Evolutionary conservation across 2,329 filamentous ascomycete genomes (phyloP).

Genomic region (Dryadomyces quercus-mongolicae): DNA sequence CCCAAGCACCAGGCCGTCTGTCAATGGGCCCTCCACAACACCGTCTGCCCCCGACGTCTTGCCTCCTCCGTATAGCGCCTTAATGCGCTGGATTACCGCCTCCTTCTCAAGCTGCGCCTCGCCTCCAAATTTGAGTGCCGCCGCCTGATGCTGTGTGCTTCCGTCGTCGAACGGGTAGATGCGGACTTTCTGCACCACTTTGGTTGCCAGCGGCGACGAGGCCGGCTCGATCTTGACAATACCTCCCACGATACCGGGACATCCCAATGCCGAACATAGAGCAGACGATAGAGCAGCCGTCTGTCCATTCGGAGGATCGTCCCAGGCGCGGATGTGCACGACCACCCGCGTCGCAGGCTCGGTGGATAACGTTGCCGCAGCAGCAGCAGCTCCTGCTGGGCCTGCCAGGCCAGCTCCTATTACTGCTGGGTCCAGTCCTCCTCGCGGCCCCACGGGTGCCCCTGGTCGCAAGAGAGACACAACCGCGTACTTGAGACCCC

Average conservation of each 20-base stretch:
- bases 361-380: constrained; percentile 10
- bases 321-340: constrained; percentile 66
- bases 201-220: constrained; percentile 51
- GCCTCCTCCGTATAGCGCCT: constrained; percentile 54
- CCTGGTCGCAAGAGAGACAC: constrained; percentile 83
- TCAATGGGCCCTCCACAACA: constrained; percentile 72
- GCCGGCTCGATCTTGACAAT: constrained; percentile 81
- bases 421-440: background rate
- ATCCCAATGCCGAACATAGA: constrained; percentile 63
- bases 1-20: constrained; percentile 72
- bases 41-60: constrained; percentile 15
- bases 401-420: constrained; percentile 47
- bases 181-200: constrained; percentile 45
- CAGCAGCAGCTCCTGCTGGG: constrained; percentile 17
- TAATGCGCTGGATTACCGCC: constrained; percentile 59
- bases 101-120: constrained; percentile 74
- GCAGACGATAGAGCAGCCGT: constrained; percentile 68
- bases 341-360: constrained; percentile 58
- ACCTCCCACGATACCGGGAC: constrained; percentile 65
- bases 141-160: constrained; percentile 28
- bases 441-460: constrained; percentile 36
- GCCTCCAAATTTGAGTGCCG: constrained; percentile 71
- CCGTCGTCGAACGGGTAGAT: constrained; percentile 63
- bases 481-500: constrained; percentile 63
- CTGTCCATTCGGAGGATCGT: constrained; percentile 72